phyloP scores from a whole-genome alignment of 176 grass and related monocot genomes.

The Saccharum spontaneum region DNA sequence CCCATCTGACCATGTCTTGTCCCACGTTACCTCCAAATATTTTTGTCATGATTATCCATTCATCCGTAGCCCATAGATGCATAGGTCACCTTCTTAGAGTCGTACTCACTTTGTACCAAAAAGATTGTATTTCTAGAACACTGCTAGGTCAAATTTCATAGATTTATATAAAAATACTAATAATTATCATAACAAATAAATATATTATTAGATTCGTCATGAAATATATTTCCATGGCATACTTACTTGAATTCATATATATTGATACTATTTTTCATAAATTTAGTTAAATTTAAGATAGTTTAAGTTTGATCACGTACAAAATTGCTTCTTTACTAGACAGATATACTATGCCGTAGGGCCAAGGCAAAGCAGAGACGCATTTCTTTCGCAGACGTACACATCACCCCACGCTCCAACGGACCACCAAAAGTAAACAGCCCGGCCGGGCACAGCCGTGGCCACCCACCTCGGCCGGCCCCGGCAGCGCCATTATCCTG shows the following conservation, averaged over 20 bases:
- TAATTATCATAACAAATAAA: neutral
- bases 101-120: neutral
- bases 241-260: neutral
- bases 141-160: neutral
- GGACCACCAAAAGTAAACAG: constrained; percentile 46
- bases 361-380: constrained; percentile 27
- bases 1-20: neutral
- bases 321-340: neutral
- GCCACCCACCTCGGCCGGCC: constrained; percentile 16
- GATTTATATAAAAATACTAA: neutral
- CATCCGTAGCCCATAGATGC: neutral
- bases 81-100: constrained; percentile 17
- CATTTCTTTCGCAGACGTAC: constrained; percentile 3
- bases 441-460: constrained; percentile 10
- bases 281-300: neutral
- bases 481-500: constrained; percentile 12
- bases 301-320: neutral
- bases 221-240: neutral
- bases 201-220: neutral
- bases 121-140: neutral
- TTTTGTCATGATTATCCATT: constrained; percentile 19
- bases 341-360: constrained; percentile 23
- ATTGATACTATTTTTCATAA: too few relatives aligned
- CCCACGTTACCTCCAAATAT: neutral
- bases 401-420: constrained; percentile 33